Base-by-base conservation (phyloP, 768 basidiomycete species). In the Kwoniella newhampshirensis region DNA sequence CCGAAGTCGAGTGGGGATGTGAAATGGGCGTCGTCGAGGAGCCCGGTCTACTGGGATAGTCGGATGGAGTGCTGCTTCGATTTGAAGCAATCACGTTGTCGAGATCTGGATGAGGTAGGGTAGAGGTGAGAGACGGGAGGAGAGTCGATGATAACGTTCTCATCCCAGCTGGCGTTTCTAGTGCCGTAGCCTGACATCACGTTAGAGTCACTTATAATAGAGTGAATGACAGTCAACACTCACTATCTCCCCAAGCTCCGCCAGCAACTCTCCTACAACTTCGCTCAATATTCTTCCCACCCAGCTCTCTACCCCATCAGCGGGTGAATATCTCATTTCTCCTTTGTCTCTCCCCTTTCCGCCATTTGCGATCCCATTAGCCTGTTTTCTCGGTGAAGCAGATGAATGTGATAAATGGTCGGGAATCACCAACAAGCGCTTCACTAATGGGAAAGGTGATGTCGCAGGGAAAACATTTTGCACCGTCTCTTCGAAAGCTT, bases 211-310 rank as follows among this genome's bases (percentile, higher is more conserved):
- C 17, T 48, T 15, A 13, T 26, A 9, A 26, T 15, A 27, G n/a
- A 1, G 15, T 18, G 15, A 12, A 36, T n/a, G 26, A 15, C n/a
- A 25, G 20, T n/a, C 11, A 21, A 20, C 13, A 67, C 88, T 59
- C 65, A 96, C 94, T 79, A 96, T 75, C 35, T 84, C 82, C 35
- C 90, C 87, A 64, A 98, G 87, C 74, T 91, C 90, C 20, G 84
- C 84, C 21, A 99, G 79, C 46, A 97, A 83, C 60, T 87, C 85
- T 30, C 91, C 91, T 64, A 90, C 92, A 18, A 96, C 77, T 70
- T 91, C 91, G 17, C 90, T 91, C 53, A 99, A 77, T 39, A 97
- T 78, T 17, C 91, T 91, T 27, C 89, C 89, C 51, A 98, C 81
- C 73, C 93, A 92, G 27, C 90, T 76, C 65, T 84, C 87, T 74